Percentiles rank a stretch among this genome's conserved stretches.
Evolutionary conservation across 768 basidiomycete species (phyloP).

Genomic region (Epithele typhae): DNA sequence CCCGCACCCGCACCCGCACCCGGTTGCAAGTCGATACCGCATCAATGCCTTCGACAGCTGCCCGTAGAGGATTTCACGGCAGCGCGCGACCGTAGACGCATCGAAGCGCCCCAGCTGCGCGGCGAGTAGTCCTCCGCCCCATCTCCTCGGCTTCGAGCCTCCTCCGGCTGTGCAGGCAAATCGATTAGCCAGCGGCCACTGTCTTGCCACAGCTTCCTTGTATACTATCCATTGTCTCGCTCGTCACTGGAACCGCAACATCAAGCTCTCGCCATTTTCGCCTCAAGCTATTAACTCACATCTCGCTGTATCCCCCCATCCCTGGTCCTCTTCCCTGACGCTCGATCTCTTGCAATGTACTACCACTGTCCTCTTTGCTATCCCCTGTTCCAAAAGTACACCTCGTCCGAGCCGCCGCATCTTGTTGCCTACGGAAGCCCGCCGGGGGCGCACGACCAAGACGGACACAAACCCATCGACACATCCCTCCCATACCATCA

Average conservation of each 20-base stretch:
- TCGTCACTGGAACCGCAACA: not conserved
- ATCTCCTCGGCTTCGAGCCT: too few species aligned
- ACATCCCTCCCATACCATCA: constrained; percentile 4
- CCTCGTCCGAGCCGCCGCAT: constrained; percentile 2
- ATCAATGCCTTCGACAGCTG: too few species aligned
- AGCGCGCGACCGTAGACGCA: too few species aligned
- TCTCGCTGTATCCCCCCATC: constrained; percentile 4
- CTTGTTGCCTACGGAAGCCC: constrained; percentile 1
- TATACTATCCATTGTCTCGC: constrained; percentile 4
- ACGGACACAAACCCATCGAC: not conserved
- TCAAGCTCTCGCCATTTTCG: too few species aligned
- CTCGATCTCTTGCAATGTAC: too few species aligned
- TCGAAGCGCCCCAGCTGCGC: too few species aligned
- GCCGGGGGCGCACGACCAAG: not conserved
- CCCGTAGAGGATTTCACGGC: too few species aligned
- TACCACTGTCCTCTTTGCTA: constrained; percentile 10
- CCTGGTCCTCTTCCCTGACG: constrained; percentile 1
- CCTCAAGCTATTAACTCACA: constrained; percentile 1
- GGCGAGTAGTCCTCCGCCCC: too few species aligned
- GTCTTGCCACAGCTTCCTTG: not conserved
- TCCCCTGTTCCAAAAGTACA: constrained; percentile 13
- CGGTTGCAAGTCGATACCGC: too few species aligned
- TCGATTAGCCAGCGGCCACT: too few species aligned
- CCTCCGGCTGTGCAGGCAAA: too few species aligned
- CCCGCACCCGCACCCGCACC: too few species aligned